Evolutionary conservation across 345 rosid genomes (phyloP).

Genomic region (Aquilaria malaccensis): DNA sequence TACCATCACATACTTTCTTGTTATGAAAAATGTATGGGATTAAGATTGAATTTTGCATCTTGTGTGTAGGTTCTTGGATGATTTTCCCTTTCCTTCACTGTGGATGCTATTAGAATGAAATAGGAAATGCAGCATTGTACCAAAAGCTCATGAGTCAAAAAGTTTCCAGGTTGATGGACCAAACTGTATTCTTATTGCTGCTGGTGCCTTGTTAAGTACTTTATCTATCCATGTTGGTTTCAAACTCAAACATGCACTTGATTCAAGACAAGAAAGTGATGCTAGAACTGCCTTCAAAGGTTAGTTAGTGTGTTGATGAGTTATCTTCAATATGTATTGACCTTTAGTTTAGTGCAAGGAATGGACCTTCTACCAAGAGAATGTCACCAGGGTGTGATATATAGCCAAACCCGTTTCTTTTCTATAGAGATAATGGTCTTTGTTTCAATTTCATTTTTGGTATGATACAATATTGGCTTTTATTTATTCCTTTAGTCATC

Average conservation of each 20-base stretch:
- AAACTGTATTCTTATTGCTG: constrained; percentile 87
- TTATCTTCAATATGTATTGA: constrained; percentile 8
- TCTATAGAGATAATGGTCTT: constrained; percentile 39
- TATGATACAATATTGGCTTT: constrained; percentile 12
- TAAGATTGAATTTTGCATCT: too few species aligned
- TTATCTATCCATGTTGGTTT: constrained; percentile 83
- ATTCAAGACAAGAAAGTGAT: constrained; percentile 43
- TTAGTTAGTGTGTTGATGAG: constrained; percentile 12
- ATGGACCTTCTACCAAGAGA: constrained; percentile 30
- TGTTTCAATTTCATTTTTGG: constrained; percentile 57
- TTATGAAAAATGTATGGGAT: too few species aligned
- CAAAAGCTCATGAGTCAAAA: constrained; percentile 47
- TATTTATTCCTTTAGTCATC: constrained; percentile 7
- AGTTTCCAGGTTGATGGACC: constrained; percentile 54
- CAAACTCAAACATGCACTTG: constrained; percentile 73
- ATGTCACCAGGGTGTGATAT: constrained; percentile 33
- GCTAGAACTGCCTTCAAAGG: constrained; percentile 35
- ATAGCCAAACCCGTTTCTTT: constrained; percentile 43
- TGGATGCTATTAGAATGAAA: constrained; percentile 46
- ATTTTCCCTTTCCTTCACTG: constrained; percentile 12
- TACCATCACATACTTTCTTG: too few species aligned
- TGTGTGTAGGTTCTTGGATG: constrained; percentile 23
- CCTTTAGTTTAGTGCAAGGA: constrained; percentile 31
- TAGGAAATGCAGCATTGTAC: constrained; percentile 33
- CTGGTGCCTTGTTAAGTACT: constrained; percentile 92